A percentile compares a stretch with the other conserved stretches of the same genome.
Evolutionary conservation across 2,329 filamentous ascomycete genomes (phyloP).

Genomic region (Cladosporium colombiae): DNA sequence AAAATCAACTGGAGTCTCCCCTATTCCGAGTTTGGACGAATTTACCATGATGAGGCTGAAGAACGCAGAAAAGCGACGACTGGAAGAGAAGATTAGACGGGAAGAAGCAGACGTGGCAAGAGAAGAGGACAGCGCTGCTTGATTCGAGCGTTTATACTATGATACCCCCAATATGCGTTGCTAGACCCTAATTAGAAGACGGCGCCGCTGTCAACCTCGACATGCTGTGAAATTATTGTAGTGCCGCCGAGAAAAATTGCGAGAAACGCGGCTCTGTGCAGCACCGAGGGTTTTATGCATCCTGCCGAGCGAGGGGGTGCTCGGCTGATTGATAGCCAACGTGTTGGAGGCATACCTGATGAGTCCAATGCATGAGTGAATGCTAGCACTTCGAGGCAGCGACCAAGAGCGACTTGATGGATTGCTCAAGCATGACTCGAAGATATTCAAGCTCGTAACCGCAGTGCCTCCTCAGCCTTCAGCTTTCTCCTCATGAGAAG

Average conservation of each 20-base stretch:
- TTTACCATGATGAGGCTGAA: conserved; percentile 48
- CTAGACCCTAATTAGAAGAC: background rate
- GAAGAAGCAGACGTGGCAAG: conserved; percentile 34
- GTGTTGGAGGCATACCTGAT: no score
- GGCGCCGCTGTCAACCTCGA: background rate
- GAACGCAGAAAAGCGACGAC: conserved; percentile 45
- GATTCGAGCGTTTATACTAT: background rate
- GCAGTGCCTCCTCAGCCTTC: background rate
- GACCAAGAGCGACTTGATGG: no score
- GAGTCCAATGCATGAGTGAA: background rate
- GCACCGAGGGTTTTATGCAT: no score
- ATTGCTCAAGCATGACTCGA: no score
- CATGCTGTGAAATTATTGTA: background rate
- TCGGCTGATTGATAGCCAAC: no score
- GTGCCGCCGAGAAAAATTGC: background rate
- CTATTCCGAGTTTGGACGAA: conserved; percentile 42
- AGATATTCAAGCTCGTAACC: no score
- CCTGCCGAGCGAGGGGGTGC: no score
- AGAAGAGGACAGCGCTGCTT: background rate
- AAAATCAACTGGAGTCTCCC: conserved; percentile 29
- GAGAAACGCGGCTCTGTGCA: no score
- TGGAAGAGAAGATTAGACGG: conserved; percentile 47
- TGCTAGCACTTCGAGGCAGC: no score
- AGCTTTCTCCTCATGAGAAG: background rate
- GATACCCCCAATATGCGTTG: conserved; percentile 10